phyloP scores from a whole-genome alignment of 2,329 filamentous ascomycete genomes.

The Colletotrichum sp. region DNA sequence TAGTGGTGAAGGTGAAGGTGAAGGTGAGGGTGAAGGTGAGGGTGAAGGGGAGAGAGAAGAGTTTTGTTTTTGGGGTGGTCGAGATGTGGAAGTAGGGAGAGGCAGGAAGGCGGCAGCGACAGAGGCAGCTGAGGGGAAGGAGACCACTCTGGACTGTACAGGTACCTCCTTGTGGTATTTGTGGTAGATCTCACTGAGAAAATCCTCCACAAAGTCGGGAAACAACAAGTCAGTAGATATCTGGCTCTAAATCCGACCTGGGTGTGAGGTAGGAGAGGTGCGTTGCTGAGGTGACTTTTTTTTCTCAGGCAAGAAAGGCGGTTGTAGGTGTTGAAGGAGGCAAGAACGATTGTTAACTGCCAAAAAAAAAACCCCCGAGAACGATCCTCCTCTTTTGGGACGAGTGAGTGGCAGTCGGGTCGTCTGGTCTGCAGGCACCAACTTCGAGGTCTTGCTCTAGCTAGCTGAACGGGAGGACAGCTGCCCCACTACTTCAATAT shows the following conservation, averaged over 20 bases:
- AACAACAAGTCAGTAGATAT: neutral
- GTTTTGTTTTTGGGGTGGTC: neutral
- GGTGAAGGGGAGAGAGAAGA: neutral
- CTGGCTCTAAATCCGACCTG: neutral
- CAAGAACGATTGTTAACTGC: neutral
- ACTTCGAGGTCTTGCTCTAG: neutral
- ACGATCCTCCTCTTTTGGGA: neutral
- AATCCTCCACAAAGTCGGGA: neutral
- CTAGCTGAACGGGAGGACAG: neutral
- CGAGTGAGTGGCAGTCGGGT: neutral
- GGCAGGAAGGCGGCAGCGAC: neutral
- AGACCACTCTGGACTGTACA: neutral
- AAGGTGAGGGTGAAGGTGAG: neutral
- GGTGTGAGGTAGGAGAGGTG: neutral
- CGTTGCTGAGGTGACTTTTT: neutral
- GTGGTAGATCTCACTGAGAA: neutral
- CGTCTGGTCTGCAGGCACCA: neutral
- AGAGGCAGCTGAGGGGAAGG: constrained; percentile 6
- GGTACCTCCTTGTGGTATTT: neutral
- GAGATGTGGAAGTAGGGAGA: neutral
- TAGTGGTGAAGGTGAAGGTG: neutral
- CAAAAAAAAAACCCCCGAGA: neutral
- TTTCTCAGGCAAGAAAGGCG: neutral
- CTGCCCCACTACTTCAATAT: neutral
- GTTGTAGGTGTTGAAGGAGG: neutral